Base-by-base conservation (phyloP, 352 stramenopile species). In the Phytophthora melonis region DNA sequence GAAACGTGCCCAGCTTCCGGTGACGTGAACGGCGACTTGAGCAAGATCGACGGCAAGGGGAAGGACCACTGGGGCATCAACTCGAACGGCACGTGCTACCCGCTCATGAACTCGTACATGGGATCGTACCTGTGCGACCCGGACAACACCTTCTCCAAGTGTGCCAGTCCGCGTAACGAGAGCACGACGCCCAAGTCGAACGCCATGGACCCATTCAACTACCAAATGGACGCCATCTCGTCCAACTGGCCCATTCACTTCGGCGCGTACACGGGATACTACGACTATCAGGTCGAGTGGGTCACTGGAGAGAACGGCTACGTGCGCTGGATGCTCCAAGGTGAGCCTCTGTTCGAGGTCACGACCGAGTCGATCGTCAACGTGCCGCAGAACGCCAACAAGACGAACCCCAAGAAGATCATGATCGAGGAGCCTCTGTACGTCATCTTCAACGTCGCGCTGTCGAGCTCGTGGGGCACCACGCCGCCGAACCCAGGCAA, bases 391-490 rank as follows among this genome's bases (percentile, higher is more conserved):
- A 74, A 86, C 50, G 19, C 27, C 0, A 58, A 80, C 66, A 47
- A 88, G 81, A 80, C 58, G 60, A 90, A 58, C 89, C 88, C 81
- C 77, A 83, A 65, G 79, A 93, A 74, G 80, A 94, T 83, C 72
- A 97, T 98, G 75, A 92, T 96, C 18, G 88, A 94, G 67, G 94
- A 98, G 76, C 94, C 94, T 8, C 87, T 86, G 27, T 98, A 97
- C 72, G 64, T 98, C 8, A 97, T 98, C 59, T 85, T 98, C 62
- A 98, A 98, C 77, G 95, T 92, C 3, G 94, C 93, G 6, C 83
- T 98, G 41, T 97, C 91, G 1, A 93, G 83, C 13, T 96, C 91
- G 2, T 83, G 77, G 77, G 75, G 66, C 21, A 52, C 60, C 8
- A 69, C 53, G 6, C 70, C 70, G 2, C 70, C 70, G 8, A 77